Conservation (phyloP, 177 flowering plant genomes). For the Vitis hybrid region DNA sequence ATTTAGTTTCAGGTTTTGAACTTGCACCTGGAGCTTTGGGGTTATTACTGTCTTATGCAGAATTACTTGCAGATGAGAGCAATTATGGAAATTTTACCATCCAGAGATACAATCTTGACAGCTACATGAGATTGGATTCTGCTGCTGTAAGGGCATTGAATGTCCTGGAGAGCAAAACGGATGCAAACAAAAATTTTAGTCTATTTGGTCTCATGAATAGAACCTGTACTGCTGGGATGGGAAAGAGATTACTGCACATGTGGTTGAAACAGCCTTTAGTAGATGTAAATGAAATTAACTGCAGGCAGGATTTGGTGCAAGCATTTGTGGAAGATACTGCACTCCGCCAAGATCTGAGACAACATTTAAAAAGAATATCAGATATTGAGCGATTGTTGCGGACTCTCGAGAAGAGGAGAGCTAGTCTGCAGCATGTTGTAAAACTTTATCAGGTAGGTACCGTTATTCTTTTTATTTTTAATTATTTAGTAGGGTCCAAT, state of each 20-base stretch:
- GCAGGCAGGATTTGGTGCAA: slow-evolving; percentile 85
- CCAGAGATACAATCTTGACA: slow-evolving; percentile 58
- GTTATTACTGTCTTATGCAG: slow-evolving; percentile 75
- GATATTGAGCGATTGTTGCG: slow-evolving; percentile 77
- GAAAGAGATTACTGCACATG: slow-evolving; percentile 83
- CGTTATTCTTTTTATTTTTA: background rate
- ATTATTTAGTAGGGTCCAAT: background rate
- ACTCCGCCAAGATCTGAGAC: slow-evolving; percentile 88
- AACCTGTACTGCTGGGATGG: slow-evolving; percentile 99
- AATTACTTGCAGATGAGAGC: slow-evolving; percentile 83
- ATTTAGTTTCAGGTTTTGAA: slow-evolving; percentile 73
- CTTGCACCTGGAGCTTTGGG: slow-evolving; percentile 78
- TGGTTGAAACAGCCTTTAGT: slow-evolving; percentile 96
- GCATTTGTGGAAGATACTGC: slow-evolving; percentile 91
- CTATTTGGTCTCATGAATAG: slow-evolving; percentile 95
- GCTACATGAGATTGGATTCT: slow-evolving; percentile 93
- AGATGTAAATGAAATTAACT: slow-evolving; percentile 77
- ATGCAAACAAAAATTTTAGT: slow-evolving; percentile 96
- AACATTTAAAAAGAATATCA: slow-evolving; percentile 86
- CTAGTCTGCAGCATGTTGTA: slow-evolving; percentile 76
- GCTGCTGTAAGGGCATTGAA: slow-evolving; percentile 95
- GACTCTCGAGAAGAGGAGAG: slow-evolving; percentile 72
- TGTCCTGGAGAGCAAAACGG: slow-evolving; percentile 92
- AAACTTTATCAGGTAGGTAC: slow-evolving; percentile 86
- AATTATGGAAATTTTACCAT: slow-evolving; percentile 76